phyloP scores from a whole-genome alignment of 1,139 yeast species.

The Lodderomyces pseudojiufengensis region DNA sequence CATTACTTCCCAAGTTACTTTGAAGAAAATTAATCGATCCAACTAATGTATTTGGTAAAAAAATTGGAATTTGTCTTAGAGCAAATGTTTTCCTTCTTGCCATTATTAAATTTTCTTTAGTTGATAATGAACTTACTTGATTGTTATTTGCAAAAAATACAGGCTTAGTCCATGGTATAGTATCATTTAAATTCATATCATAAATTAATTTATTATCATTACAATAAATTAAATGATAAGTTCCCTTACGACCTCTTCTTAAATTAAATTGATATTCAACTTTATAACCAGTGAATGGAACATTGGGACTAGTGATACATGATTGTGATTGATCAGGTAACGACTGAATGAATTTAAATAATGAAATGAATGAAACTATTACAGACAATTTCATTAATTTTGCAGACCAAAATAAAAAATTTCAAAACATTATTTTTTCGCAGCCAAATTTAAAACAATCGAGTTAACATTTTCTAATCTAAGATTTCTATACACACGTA shows the following conservation, averaged over 20 bases:
- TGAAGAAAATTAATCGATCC: conserved; percentile 21
- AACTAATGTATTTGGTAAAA: conserved; percentile 23
- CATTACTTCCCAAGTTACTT: conserved; percentile 3
- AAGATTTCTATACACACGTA: too few relatives aligned
- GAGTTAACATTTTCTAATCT: background rate
- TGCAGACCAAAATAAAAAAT: background rate
- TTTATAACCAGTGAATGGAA: conserved; percentile 33
- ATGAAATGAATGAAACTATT: background rate
- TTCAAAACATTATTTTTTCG: background rate
- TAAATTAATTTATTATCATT: conserved; percentile 27
- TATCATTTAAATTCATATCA: conserved; percentile 23
- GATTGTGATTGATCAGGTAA: conserved; percentile 15
- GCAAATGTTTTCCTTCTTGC: conserved; percentile 26
- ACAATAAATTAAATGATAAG: conserved; percentile 27
- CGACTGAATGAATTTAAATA: background rate
- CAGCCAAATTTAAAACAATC: background rate
- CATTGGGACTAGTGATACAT: conserved; percentile 12
- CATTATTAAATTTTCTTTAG: conserved; percentile 13
- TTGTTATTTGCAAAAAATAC: conserved; percentile 4
- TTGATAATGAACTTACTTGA: background rate
- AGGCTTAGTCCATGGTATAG: conserved; percentile 24
- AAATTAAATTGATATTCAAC: conserved; percentile 25
- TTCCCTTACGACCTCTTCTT: conserved; percentile 13
- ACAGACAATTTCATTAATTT: background rate
- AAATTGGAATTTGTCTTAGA: conserved; percentile 21